Evolutionary conservation across 2,329 filamentous ascomycete genomes (phyloP).

Genomic region (Alternaria panax): DNA sequence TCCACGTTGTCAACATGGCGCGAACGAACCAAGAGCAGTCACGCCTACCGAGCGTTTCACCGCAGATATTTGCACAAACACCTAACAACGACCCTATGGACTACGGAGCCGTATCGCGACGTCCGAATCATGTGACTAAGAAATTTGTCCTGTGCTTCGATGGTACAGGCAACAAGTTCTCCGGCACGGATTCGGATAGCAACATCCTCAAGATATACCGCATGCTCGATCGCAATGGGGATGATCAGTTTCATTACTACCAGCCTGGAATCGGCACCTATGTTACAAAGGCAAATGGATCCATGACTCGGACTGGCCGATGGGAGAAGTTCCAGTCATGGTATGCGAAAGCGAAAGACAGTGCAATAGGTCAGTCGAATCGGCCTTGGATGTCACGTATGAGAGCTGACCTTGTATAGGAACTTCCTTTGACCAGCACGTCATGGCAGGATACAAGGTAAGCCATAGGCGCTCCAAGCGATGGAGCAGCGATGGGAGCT

Average conservation of each 20-base stretch:
- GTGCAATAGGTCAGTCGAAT: constrained; percentile 62
- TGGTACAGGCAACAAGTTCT: constrained; percentile 54
- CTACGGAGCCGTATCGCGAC: constrained; percentile 16
- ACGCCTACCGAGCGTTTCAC: constrained; percentile 8
- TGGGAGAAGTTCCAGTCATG: constrained; percentile 68
- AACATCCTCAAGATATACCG: constrained; percentile 72
- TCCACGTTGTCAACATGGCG: constrained; percentile 11
- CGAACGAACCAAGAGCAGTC: constrained; percentile 10
- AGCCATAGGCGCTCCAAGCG: neutral
- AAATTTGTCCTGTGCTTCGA: constrained; percentile 65
- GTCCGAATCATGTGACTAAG: constrained; percentile 52
- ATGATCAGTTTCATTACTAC: constrained; percentile 60
- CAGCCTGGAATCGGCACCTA: constrained; percentile 74
- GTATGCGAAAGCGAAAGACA: constrained; percentile 78
- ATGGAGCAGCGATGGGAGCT: neutral
- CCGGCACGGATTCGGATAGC: constrained; percentile 50
- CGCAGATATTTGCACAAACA: constrained; percentile 10
- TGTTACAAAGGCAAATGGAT: constrained; percentile 58
- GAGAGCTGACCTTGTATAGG: constrained; percentile 52
- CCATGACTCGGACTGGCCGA: constrained; percentile 64
- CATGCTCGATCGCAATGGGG: constrained; percentile 70
- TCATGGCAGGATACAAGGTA: constrained; percentile 83
- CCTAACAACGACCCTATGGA: constrained; percentile 21
- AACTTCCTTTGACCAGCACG: constrained; percentile 81
- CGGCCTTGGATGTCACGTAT: neutral